Conservation (phyloP, 2,329 filamentous ascomycete species). For the Exophiala mesophila region DNA sequence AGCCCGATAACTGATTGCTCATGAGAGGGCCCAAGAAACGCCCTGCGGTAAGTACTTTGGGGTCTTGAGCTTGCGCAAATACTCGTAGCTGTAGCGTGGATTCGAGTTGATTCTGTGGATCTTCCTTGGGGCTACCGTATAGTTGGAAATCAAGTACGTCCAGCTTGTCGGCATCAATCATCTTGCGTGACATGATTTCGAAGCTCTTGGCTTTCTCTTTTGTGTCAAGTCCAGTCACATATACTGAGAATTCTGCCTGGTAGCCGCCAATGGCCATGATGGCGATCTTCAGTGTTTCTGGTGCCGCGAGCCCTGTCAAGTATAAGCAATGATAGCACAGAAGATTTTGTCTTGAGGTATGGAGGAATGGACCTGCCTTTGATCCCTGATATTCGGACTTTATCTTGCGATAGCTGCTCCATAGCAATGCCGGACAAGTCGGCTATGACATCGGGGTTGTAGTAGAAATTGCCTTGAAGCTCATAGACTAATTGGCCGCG, state of each 20-base stretch:
- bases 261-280: conserved; percentile 46
- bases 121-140: conserved; percentile 33
- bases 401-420: conserved; percentile 31
- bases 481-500: conserved; percentile 48
- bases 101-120: conserved; percentile 37
- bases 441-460: conserved; percentile 45
- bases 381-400: conserved; percentile 38
- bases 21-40: conserved; percentile 2
- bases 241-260: conserved; percentile 43
- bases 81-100: conserved; percentile 43
- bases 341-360: conserved; percentile 8
- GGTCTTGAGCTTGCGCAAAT: conserved; percentile 34
- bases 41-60: not conserved
- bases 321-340: conserved; percentile 32
- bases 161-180: conserved; percentile 36
- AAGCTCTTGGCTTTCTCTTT: conserved; percentile 35
- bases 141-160: conserved; percentile 46
- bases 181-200: conserved; percentile 36
- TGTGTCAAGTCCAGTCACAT: conserved; percentile 45
- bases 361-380: conserved; percentile 26
- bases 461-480: conserved; percentile 44
- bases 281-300: conserved; percentile 47
- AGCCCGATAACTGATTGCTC: conserved; percentile 5
- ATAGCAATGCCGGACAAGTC: conserved; percentile 34
- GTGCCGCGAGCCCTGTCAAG: conserved; percentile 40